phyloP scores from a whole-genome alignment of 1,284 basidiomycete species.

The Sanghuangporus sanghuang region DNA sequence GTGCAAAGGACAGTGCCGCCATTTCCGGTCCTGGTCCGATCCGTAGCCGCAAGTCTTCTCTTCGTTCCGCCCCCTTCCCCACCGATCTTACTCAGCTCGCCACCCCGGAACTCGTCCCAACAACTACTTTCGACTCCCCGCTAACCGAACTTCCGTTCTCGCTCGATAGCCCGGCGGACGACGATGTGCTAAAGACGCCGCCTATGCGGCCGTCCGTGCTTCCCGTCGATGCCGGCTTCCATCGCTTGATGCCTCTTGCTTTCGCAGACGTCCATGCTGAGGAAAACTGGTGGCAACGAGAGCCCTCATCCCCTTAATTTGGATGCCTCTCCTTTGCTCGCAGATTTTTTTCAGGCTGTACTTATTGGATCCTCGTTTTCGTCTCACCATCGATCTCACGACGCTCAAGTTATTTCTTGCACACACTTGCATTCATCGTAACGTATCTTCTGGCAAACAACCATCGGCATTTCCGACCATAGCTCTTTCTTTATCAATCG shows the following conservation, averaged over 20 bases:
- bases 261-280: constrained; percentile 14
- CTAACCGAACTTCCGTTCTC: constrained; percentile 13
- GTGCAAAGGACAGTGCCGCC: constrained; percentile 21
- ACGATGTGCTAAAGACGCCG: constrained; percentile 36
- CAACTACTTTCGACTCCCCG: constrained; percentile 19
- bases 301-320: constrained; percentile 3
- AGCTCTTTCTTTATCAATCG: background rate
- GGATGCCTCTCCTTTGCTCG: constrained; percentile 3
- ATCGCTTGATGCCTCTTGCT: constrained; percentile 54
- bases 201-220: constrained; percentile 32
- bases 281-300: constrained; percentile 13
- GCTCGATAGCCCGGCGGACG: constrained; percentile 7
- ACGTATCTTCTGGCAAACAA: constrained; percentile 2
- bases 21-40: constrained; percentile 42
- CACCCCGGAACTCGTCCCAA: constrained; percentile 21
- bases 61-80: constrained; percentile 43
- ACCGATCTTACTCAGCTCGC: constrained; percentile 20
- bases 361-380: background rate
- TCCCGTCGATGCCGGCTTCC: constrained; percentile 47
- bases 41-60: constrained; percentile 47
- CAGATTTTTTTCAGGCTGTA: background rate
- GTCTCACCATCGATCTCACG: constrained; percentile 3
- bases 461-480: constrained; percentile 6
- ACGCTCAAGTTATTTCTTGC: constrained; percentile 5
- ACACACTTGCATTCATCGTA: constrained; percentile 2